Evolutionary conservation across 106 monocot genomes (phyloP), one percentile per base, ranked within the genome.

Genomic region (Alisma plantagoaquatica): DNA sequence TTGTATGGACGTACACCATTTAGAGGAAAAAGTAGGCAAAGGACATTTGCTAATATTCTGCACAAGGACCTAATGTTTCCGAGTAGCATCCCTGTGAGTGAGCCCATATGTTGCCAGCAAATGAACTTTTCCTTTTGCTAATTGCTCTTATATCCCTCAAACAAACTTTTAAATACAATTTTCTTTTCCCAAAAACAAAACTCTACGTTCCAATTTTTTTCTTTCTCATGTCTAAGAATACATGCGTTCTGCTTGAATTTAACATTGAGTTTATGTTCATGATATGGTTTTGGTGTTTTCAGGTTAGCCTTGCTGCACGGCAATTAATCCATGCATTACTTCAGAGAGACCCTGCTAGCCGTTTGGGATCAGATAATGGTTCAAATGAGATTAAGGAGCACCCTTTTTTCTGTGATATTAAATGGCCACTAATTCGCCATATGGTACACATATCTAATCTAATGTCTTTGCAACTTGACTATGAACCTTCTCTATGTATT

Each of bases 1-100:
- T 32, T 96, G 42, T 88, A 96, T 71, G 94, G 88, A 2, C 87
- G 88, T 17, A 96, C 94, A 68, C 94, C 94, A 54, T 96, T 96
- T 30, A 69, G 87, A 47, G 94, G 94, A 41, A 96, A 84, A 70
- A 88, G 88, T 59, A 64, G 94, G 51, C 80, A 84, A 53, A 80
- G 56, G 70, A 96, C 94, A 59, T 96, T 96, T 73, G 65, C 80
- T 46, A 96, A 96, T 60, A 88, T 96, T 56, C 60, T 96, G 77
- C 77, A 88, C 43, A 94, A 96, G 61, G 94, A 88, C 29, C 73
- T 96, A 27, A 96, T 81, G 3, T 96, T 96, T 56, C 94, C 94
- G 10, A 84, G 87, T 54, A 88, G 88, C 72, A 96, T 96, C 43
- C 88, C 77, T 47, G 94, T 96, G 66, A 87, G 60, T 43, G 28